phyloP scores from a whole-genome alignment of 441 rosid genomes.

The Pelargonium citronellum region DNA sequence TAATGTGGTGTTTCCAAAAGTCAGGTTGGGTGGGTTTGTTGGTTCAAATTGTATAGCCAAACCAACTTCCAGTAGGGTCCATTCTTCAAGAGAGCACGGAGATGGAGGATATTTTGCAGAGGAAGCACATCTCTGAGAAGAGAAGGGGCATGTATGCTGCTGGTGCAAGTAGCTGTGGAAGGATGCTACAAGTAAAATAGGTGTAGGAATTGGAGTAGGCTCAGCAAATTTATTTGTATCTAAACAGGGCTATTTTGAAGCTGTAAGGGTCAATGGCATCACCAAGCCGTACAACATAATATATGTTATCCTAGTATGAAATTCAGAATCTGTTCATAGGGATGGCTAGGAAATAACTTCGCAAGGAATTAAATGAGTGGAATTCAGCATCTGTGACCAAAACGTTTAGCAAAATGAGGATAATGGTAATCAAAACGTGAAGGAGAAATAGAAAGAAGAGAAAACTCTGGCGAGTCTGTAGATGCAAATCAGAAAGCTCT shows the following conservation, averaged over 20 bases:
- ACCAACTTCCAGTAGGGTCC: conserved; percentile 42
- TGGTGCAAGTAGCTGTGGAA: background rate
- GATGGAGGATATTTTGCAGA: conserved; percentile 35
- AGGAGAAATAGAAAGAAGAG: conserved; percentile 17
- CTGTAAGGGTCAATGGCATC: conserved; percentile 30
- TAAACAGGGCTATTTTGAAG: conserved; percentile 33
- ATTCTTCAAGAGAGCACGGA: conserved; percentile 53
- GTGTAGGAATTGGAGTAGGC: conserved; percentile 30
- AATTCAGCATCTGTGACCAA: conserved; percentile 19
- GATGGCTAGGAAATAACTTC: conserved; percentile 44
- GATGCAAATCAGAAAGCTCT: background rate
- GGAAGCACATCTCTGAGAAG: conserved; percentile 41
- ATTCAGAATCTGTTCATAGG: conserved; percentile 42
- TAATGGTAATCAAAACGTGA: conserved; percentile 31
- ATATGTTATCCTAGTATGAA: conserved; percentile 43
- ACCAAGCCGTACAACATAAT: conserved; percentile 27
- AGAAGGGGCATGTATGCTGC: conserved; percentile 33
- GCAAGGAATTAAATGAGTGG: conserved; percentile 40
- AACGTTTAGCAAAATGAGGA: conserved; percentile 23
- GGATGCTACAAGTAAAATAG: conserved; percentile 25
- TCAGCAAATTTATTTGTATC: conserved; percentile 30
- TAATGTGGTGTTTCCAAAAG: conserved; percentile 12
- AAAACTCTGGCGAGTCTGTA: conserved; percentile 24
- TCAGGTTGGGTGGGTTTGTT: conserved; percentile 14
- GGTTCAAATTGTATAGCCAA: conserved; percentile 29